These are phyloP conservation scores for Trametes cubensis DNA, from an alignment of 768 basidiomycete genomes.

Conservation along the genomic window DNA sequence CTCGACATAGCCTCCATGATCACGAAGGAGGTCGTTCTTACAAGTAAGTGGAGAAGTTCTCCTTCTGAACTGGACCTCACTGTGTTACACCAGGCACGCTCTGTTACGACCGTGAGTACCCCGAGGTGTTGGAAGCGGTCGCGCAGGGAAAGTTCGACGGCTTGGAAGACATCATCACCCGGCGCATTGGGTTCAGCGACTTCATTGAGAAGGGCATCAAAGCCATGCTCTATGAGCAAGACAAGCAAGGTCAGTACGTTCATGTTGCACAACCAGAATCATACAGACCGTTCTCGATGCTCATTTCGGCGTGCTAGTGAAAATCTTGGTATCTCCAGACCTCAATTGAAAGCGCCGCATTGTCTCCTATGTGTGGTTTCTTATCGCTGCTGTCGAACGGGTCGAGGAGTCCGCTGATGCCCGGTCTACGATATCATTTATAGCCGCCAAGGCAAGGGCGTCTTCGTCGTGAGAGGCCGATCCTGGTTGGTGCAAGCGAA, in stretches of 20 bases:
- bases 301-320: neutral
- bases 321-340: conserved; percentile 7
- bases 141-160: conserved; percentile 42
- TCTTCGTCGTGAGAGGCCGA: no score
- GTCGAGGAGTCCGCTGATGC: no score
- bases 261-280: no score
- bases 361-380: no score
- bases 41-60: conserved; percentile 37
- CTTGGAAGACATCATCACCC: conserved; percentile 47
- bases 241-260: conserved; percentile 40
- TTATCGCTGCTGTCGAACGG: no score
- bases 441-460: conserved; percentile 3
- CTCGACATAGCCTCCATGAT: conserved; percentile 43
- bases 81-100: conserved; percentile 33
- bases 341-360: neutral
- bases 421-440: conserved; percentile 9
- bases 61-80: neutral
- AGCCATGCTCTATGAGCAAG: conserved; percentile 44
- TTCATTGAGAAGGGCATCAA: conserved; percentile 47
- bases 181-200: conserved; percentile 44
- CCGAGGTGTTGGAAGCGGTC: conserved; percentile 43
- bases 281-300: neutral
- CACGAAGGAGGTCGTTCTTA: conserved; percentile 42
- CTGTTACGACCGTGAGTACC: conserved; percentile 44
- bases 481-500: no score